Percentiles rank a stretch among this genome's conserved stretches.
Conservation (phyloP, 2,329 filamentous ascomycete species). For the Phialophora verrucosa region DNA sequence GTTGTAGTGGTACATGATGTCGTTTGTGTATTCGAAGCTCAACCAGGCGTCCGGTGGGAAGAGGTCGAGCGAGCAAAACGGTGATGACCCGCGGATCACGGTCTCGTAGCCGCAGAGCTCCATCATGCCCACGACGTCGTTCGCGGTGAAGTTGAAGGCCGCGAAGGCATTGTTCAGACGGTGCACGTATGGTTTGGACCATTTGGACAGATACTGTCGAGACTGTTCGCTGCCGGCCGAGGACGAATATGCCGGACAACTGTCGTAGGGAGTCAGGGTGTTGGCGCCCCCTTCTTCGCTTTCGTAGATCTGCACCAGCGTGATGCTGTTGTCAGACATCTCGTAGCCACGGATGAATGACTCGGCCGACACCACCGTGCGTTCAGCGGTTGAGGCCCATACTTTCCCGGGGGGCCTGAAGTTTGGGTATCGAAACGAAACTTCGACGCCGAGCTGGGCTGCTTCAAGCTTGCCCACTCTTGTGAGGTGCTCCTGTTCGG, state of each 20-base stretch:
- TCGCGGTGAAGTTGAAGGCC: conserved; percentile 66
- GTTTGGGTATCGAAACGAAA: conserved; percentile 64
- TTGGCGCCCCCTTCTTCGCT: conserved; percentile 64
- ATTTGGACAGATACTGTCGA: conserved; percentile 57
- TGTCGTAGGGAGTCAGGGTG: conserved; percentile 67
- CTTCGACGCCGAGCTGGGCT: conserved; percentile 62
- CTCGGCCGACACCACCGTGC: conserved; percentile 64
- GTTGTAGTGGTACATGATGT: conserved; percentile 70
- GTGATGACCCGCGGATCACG: conserved; percentile 66
- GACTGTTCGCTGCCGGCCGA: conserved; percentile 64
- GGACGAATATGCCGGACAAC: conserved; percentile 67
- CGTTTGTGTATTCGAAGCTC: conserved; percentile 69
- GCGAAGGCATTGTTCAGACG: conserved; percentile 61
- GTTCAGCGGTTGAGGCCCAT: conserved; percentile 68
- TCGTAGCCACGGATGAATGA: conserved; percentile 65
- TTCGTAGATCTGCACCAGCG: conserved; percentile 63
- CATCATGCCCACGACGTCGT: conserved; percentile 70
- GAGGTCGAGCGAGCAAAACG: conserved; percentile 65
- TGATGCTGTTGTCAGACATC: conserved; percentile 58
- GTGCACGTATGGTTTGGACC: conserved; percentile 65
- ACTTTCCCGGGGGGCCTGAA: conserved; percentile 61
- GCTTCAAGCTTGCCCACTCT: conserved; percentile 66
- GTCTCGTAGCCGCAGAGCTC: conserved; percentile 70
- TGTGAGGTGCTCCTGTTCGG: conserved; percentile 65
- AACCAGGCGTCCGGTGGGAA: conserved; percentile 69